Evolutionary conservation across 148 eudicot genomes (phyloP).

Genomic region (Chenopodium quinoa): DNA sequence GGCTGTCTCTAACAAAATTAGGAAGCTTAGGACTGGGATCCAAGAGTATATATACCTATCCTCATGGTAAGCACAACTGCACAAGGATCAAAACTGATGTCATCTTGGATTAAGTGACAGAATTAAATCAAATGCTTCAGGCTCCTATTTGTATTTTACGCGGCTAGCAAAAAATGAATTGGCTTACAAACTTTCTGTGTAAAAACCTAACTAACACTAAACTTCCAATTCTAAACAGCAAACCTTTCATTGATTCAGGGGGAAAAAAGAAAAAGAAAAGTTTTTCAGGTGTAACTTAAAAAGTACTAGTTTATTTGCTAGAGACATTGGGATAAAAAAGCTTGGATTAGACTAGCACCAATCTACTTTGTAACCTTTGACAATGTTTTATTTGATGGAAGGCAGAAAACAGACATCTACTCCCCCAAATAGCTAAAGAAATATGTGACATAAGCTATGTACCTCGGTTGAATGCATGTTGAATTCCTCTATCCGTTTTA

Average conservation of each 20-base stretch:
- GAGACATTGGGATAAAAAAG: background rate
- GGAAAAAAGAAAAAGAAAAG: background rate
- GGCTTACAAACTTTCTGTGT: background rate
- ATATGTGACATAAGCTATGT: slow-evolving; percentile 3
- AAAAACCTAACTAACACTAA: background rate
- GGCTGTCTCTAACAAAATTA: background rate
- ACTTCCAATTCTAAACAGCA: background rate
- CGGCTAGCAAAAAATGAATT: background rate
- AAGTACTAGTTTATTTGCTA: background rate
- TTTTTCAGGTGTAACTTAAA: background rate
- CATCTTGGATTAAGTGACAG: background rate
- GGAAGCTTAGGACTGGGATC: background rate
- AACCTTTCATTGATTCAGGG: background rate
- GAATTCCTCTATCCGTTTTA: slow-evolving; percentile 76
- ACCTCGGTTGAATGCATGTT: slow-evolving; percentile 96
- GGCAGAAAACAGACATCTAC: background rate
- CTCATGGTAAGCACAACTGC: background rate
- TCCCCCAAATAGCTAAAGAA: background rate
- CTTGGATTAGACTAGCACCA: background rate
- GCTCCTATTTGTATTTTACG: background rate
- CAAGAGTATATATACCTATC: background rate
- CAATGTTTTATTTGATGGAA: background rate
- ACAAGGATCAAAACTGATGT: background rate
- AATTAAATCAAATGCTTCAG: background rate
- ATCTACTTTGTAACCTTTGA: too few species aligned